Evolutionary conservation across 345 rosid genomes (phyloP), one percentile per base, ranked within the genome.

Genomic region (Eucalyptus erythrocorys): DNA sequence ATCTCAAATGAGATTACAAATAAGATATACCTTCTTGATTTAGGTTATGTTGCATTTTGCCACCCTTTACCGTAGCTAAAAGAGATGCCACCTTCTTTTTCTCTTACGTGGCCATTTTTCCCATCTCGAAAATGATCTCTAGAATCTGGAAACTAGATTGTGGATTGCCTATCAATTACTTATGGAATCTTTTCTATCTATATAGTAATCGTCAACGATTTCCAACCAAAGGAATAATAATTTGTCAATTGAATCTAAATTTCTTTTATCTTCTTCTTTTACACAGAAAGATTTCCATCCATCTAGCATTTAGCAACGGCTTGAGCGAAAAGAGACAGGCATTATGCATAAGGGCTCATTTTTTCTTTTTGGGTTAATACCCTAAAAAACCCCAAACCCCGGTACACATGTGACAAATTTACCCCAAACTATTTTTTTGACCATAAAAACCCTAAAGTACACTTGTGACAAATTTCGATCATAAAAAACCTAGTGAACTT

Each of bases 61-160:
- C 6, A 3, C 47, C 82, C 45, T 64, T 64, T n/a, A 64, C 21
- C 76, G 3, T 15, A 1, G 3, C 27, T 1, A 5, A 37, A 76
- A 19, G 27, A 21, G 2, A 21, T 1, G 4, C 2, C 5, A 3
- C 7, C 22, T 10, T 37, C 1, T 24, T 76, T 76, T 37, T 21
- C 47, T 76, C 14, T 76, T 19, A 3, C 1, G 1, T 0, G 4
- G 1, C 8, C 27, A 21, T 76, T 24, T n/a, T n/a, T n/a, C 0
- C 11, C 0, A 76, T 37, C 27, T 71, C 2, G 0, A 5, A 37
- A 71, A 40, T 0, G 0, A 19, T 71, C 45, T 71, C 0, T 37
- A 10, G 2, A 37, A 19, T 71, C 21, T 71, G 1, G 5, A 10
- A 14, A 76, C 4, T 1, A 3, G 7, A 76, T 6, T 10, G 12